phyloP scores from a whole-genome alignment of 108 stramenopile genomes.

The Cyclostephanos invisitatus region DNA sequence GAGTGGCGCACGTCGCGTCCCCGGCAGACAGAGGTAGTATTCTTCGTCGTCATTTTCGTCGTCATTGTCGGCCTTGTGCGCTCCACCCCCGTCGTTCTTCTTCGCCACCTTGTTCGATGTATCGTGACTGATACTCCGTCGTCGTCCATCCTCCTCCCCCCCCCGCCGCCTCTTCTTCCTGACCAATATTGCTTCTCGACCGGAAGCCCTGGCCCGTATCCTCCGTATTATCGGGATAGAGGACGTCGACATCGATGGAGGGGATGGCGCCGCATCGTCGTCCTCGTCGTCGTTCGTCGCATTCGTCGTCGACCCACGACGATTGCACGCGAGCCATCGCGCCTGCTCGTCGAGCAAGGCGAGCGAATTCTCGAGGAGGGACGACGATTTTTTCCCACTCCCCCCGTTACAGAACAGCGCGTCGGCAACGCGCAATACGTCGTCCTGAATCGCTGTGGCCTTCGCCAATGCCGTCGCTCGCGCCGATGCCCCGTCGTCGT shows the following conservation, averaged over 20 bases:
- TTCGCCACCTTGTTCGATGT: neutral
- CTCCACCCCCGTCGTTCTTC: neutral
- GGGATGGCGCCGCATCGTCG: neutral
- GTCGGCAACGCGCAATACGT: slow-evolving; percentile 28
- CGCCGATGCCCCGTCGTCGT: neutral
- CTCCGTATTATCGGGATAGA: slow-evolving; percentile 11
- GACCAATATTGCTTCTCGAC: slow-evolving; percentile 29
- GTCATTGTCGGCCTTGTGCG: neutral
- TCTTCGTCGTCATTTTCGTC: neutral
- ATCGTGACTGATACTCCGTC: too few relatives aligned
- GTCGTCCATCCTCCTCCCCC: slow-evolving; percentile 1
- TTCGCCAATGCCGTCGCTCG: neutral
- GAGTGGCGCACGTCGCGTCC: slow-evolving; percentile 3
- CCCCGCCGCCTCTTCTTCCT: slow-evolving; percentile 11
- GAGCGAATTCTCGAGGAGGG: slow-evolving; percentile 34
- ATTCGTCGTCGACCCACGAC: too few relatives aligned
- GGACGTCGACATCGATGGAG: neutral
- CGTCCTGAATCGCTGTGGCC: slow-evolving; percentile 17
- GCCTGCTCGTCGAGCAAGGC: slow-evolving; percentile 39
- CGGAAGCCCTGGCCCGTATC: slow-evolving; percentile 31
- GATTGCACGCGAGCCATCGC: neutral
- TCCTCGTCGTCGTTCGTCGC: too few relatives aligned
- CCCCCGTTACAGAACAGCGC: slow-evolving; percentile 27
- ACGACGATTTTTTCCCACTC: neutral
- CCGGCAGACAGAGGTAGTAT: slow-evolving; percentile 42